These are phyloP conservation scores for Saccharomyces jurei DNA, from an alignment of 805 yeast species.

Conservation along the genomic window DNA sequence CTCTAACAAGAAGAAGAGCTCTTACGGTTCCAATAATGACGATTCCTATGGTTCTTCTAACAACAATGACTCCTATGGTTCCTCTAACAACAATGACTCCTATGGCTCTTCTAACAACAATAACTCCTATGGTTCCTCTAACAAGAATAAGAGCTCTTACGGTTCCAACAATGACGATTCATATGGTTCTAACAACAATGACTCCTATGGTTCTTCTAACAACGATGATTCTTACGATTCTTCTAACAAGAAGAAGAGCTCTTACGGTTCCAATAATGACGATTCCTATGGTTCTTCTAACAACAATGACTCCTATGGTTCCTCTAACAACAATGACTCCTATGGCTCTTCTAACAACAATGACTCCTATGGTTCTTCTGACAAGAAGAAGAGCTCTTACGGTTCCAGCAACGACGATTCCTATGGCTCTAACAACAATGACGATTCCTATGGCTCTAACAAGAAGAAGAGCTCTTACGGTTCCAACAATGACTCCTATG, in stretches of 20 bases:
- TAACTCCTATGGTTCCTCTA: conserved; percentile 14
- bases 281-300: conserved; percentile 27
- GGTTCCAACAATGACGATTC: conserved; percentile 23
- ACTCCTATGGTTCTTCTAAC: conserved; percentile 21
- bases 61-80: conserved; percentile 7
- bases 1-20: conserved; percentile 9
- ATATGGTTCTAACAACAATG: conserved; percentile 12
- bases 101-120: conserved; percentile 4
- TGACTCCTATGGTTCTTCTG: conserved; percentile 13
- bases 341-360: conserved; percentile 12
- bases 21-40: conserved; percentile 19
- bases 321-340: conserved; percentile 7
- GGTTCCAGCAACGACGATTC: conserved; percentile 12
- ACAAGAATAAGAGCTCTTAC: conserved; percentile 20
- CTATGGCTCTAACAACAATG: conserved; percentile 19
- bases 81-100: conserved; percentile 11
- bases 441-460: conserved; percentile 11
- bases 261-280: conserved; percentile 11
- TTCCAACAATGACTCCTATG: conserved; percentile 17
- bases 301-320: conserved; percentile 24
- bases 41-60: conserved; percentile 4
- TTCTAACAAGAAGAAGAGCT: conserved; percentile 10
- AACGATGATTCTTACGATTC: conserved; percentile 20
- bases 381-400: too few species aligned
- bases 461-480: too few species aligned